Evolutionary conservation across 768 basidiomycete genomes (phyloP).

Genomic region (Collybia nuda): DNA sequence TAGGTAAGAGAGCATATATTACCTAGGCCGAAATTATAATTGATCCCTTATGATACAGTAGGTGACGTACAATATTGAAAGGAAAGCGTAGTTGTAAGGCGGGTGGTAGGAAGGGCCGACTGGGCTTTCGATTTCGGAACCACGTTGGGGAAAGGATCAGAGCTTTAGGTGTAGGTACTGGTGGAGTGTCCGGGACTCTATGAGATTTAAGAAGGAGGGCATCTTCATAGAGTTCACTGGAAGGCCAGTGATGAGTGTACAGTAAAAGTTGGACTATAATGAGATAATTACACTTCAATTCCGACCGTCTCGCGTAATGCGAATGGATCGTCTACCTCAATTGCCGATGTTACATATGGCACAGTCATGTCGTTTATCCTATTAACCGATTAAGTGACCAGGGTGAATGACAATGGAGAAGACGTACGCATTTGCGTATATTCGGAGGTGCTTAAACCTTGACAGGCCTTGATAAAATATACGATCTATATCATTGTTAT

Average conservation of each 20-base stretch:
- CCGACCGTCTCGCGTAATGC: slow-evolving; percentile 53
- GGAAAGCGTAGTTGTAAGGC: slow-evolving; percentile 62
- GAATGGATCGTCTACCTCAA: slow-evolving; percentile 71
- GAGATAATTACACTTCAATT: slow-evolving; percentile 54
- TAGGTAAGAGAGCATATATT: slow-evolving; percentile 55
- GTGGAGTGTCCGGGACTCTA: slow-evolving; percentile 40
- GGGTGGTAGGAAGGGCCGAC: slow-evolving; percentile 55
- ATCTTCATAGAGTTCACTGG: slow-evolving; percentile 55
- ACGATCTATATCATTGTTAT: slow-evolving; percentile 43
- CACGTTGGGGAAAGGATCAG: slow-evolving; percentile 40
- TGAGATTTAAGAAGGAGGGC: slow-evolving; percentile 56
- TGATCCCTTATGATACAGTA: neutral
- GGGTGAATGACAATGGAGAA: neutral
- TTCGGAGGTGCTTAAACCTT: slow-evolving; percentile 63
- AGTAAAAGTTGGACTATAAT: neutral
- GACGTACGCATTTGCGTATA: slow-evolving; percentile 79
- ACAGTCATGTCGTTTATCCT: slow-evolving; percentile 79
- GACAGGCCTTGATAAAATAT: slow-evolving; percentile 75
- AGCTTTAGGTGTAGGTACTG: slow-evolving; percentile 37
- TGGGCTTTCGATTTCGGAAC: slow-evolving; percentile 40
- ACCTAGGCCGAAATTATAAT: slow-evolving; percentile 31
- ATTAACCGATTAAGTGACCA: neutral
- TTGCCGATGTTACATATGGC: slow-evolving; percentile 77
- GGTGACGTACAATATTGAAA: slow-evolving; percentile 60
- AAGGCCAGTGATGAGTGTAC: slow-evolving; percentile 1